Conservation (phyloP, 208 protist species). For the Acanthamoeba lenticulata region DNA sequence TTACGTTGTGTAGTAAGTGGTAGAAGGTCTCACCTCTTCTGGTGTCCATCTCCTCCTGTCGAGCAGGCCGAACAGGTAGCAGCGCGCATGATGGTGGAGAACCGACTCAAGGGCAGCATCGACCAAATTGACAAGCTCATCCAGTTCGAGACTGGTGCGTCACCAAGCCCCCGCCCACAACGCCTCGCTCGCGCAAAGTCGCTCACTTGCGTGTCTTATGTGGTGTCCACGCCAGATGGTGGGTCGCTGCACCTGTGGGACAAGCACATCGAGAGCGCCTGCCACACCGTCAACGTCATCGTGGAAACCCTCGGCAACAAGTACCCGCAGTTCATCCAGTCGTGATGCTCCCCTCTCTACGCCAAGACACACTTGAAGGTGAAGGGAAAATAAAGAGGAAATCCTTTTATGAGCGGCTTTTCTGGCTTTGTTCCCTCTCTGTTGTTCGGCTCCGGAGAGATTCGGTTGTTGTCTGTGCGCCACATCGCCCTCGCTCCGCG, state of each 20-base stretch:
- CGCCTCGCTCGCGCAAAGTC: no score
- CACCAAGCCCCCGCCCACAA: no score
- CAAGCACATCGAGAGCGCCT: slow-evolving; percentile 45
- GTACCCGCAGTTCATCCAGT: slow-evolving; percentile 51
- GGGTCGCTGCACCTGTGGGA: slow-evolving; percentile 46
- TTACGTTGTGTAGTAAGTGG: background rate
- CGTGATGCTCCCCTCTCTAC: background rate
- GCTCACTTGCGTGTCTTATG: background rate
- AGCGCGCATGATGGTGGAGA: slow-evolving; percentile 92
- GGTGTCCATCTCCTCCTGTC: background rate
- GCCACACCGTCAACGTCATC: slow-evolving; percentile 39
- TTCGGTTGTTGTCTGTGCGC: no score
- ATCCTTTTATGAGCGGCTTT: background rate
- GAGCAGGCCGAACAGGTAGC: slow-evolving; percentile 89
- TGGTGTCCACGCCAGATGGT: background rate
- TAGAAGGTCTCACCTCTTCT: background rate
- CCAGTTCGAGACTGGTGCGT: slow-evolving; percentile 83
- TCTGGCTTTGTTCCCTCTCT: background rate
- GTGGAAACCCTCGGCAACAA: slow-evolving; percentile 32
- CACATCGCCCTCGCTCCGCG: background rate
- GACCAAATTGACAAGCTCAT: slow-evolving; percentile 90
- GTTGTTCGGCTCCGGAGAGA: background rate
- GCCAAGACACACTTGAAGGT: background rate
- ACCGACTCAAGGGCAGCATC: slow-evolving; percentile 87
- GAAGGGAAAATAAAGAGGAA: no score